Base-by-base conservation (phyloP, 108 stramenopile species). In the Discostella pseudostelligera region DNA sequence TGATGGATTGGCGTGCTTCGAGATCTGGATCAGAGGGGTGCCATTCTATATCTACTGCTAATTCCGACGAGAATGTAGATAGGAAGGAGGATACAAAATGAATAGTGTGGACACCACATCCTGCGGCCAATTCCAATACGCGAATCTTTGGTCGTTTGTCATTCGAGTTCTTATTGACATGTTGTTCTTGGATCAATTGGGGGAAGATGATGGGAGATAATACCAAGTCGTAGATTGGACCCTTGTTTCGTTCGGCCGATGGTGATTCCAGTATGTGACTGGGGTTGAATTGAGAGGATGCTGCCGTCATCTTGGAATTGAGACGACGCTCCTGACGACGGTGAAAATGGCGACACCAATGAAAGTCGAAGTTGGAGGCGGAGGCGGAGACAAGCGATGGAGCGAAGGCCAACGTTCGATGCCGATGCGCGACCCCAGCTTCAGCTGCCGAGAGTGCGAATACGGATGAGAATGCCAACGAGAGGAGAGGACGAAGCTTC, bases 211-310 rank as follows among this genome's bases (percentile, higher is more conserved):
- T 73, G 28, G 76, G 39, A 11, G 55, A 37, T 24, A 74, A 50
- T 19, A 87, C 65, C n/a, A 81, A 43, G 14, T 84, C 68, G 78
- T 81, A 92, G 19, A 92, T 89, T n/a, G 78, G 80, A 10, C 72
- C 80, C 64, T 92, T 92, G 75, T 92, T 92, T 22, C 91, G 83
- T 29, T 89, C 76, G 8, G 91, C 91, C 9, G 91, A 89, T 0
- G 91, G 91, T 9, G 85, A 84, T 32, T 87, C 84, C 26, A 83
- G 28, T 17, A 76, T 77, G 2, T 1, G 0, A 14, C 39, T 4
- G 29, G 32, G 0, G 7, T 16, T 24, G 47, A 5, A 32, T 32
- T 32, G 32, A 32, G 5, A 32, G 5, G 32, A 32, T 5, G 32
- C 3, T 32, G 32, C 3, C 42, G 9, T n/a, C 7, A n/a, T n/a